Conservation (phyloP, 1,139 yeast species). For the Yamadazyma triangularis region DNA sequence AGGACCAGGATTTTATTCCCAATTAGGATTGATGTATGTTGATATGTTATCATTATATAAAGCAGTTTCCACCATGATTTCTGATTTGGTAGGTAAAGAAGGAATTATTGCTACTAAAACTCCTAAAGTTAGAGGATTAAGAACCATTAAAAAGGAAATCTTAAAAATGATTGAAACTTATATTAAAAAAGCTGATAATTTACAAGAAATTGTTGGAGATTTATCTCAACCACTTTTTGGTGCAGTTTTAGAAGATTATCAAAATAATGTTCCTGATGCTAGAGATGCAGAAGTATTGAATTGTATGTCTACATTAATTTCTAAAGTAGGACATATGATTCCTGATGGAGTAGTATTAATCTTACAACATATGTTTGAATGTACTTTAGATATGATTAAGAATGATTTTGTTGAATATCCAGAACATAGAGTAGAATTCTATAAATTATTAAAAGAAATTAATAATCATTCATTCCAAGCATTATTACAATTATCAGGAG, state of each 20-base stretch:
- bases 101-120: slow-evolving; percentile 91
- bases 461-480: slow-evolving; percentile 84
- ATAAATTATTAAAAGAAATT: slow-evolving; percentile 82
- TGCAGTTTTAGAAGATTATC: slow-evolving; percentile 88
- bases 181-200: slow-evolving; percentile 79
- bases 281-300: slow-evolving; percentile 96
- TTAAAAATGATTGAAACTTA: slow-evolving; percentile 87
- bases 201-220: slow-evolving; percentile 80
- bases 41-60: slow-evolving; percentile 87
- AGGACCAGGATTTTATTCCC: slow-evolving; percentile 90
- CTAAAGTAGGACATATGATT: slow-evolving; percentile 81
- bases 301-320: slow-evolving; percentile 88
- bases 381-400: slow-evolving; percentile 92
- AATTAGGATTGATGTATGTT: slow-evolving; percentile 78
- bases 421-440: slow-evolving; percentile 95
- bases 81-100: slow-evolving; percentile 71
- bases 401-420: slow-evolving; percentile 96
- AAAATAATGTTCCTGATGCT: slow-evolving; percentile 87
- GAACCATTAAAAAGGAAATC: slow-evolving; percentile 95
- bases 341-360: slow-evolving; percentile 88
- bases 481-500: slow-evolving; percentile 81
- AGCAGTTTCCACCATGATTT: slow-evolving; percentile 88
- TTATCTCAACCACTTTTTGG: slow-evolving; percentile 79
- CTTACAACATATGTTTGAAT: slow-evolving; percentile 87
- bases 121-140: slow-evolving; percentile 89